Base-by-base conservation (phyloP, 331 rosid species). In the Quercus phellos region DNA sequence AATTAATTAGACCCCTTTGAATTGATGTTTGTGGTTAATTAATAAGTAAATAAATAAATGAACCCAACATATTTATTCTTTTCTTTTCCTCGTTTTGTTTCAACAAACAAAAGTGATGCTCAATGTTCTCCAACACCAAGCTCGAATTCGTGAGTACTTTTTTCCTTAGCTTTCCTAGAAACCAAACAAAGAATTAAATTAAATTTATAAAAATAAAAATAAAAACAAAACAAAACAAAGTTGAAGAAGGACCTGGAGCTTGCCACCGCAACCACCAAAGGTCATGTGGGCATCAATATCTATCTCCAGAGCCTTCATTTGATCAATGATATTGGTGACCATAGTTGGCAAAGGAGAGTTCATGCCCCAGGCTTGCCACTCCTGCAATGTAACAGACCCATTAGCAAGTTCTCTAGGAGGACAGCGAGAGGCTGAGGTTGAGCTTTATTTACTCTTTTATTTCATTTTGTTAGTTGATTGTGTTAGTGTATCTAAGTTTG, bases 331-430 rank as follows among this genome's bases (percentile, higher is more conserved):
- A 78, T 89, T 84, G 11, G 83, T 43, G 53, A 92, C 92, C 89
- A 79, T 73, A 66, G 84, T 18, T 27, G 96, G 98, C 2, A 94
- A 1, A 0, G 96, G 96, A 29, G 97, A 90, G 5, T 74, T 76
- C 82, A 91, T 90, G 73, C 98, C 97, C 96, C 96, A 89, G 17
- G 79, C 89, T 82, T 88, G 91, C 97, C 98, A 94, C 73, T 94
- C 98, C 88, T 88, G 89, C 83, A 90, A 82, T 8, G 94, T 78
- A 76, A 92, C 58, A 34, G 78, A 21, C 35, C 55, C 83, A 55
- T 75, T 87, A 53, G 29, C 56, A 27, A 46, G 38, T 18, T 83
- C 86, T 54, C 68, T 67, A 4, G 84, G 63, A 16, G 70, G 27
- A 18, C 84, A 79, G 50, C 71, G 75, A 73, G 87, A 85, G 11